Evolutionary conservation across 371 early-diverging fungal genomes (phyloP).

Genomic region (Paramicrosporidium saccamoebae): DNA sequence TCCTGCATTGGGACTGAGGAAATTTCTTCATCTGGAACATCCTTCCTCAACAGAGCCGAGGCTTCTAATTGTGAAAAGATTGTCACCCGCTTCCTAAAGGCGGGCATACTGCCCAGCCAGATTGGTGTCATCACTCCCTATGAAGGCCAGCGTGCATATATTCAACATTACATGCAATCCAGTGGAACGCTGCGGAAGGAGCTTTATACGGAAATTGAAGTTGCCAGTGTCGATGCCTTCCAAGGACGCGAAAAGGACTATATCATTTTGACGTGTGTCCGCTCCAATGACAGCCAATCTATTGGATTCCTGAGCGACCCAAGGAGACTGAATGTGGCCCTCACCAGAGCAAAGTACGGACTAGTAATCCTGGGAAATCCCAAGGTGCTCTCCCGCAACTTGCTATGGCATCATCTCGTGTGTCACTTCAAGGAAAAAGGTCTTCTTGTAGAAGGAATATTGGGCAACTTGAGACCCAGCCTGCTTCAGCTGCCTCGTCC

Average conservation of each 20-base stretch:
- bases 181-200: constrained; percentile 60
- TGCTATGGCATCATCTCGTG: constrained; percentile 80
- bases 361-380: constrained; percentile 87
- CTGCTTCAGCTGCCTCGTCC: constrained; percentile 57
- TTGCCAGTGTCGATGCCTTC: constrained; percentile 96
- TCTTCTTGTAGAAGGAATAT: constrained; percentile 72
- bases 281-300: constrained; percentile 85
- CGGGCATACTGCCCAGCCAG: constrained; percentile 52
- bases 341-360: constrained; percentile 87
- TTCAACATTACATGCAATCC: constrained; percentile 74
- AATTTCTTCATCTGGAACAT: constrained; percentile 75
- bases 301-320: constrained; percentile 95
- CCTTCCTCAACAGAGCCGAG: constrained; percentile 74
- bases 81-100: constrained; percentile 63
- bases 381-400: constrained; percentile 56
- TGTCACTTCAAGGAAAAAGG: constrained; percentile 63
- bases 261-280: constrained; percentile 86
- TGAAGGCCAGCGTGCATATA: constrained; percentile 84
- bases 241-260: constrained; percentile 98
- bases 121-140: constrained; percentile 98
- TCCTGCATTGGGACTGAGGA: constrained; percentile 78
- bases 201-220: constrained; percentile 78
- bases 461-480: constrained; percentile 47
- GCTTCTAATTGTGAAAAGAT: constrained; percentile 71
- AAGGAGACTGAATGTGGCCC: constrained; percentile 82